A percentile compares a stretch with the other conserved stretches of the same genome.
Conservation (phyloP, 768 basidiomycete genomes). For the Collybiopsis confluens region DNA sequence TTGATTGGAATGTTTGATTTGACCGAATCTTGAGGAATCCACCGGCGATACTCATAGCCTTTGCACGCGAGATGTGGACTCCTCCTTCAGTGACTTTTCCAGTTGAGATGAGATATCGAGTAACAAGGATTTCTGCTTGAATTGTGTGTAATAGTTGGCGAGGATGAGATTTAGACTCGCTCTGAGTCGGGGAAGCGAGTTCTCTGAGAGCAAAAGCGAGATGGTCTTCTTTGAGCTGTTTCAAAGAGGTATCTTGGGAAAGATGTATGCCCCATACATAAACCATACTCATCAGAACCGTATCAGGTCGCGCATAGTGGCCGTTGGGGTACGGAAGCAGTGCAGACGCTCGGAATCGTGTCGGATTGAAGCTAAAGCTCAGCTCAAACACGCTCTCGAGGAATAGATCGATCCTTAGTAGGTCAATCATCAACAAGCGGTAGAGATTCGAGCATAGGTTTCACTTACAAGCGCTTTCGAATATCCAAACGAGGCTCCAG, state of each 20-base stretch:
- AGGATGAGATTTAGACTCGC: constrained; percentile 35
- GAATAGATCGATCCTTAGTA: too few species aligned
- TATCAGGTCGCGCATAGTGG: constrained; percentile 41
- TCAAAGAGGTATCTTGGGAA: neutral
- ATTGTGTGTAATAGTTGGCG: constrained; percentile 37
- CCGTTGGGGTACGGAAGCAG: constrained; percentile 47
- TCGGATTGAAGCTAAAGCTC: constrained; percentile 58
- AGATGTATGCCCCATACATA: constrained; percentile 53
- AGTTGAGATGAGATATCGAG: constrained; percentile 46
- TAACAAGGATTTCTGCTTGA: constrained; percentile 51
- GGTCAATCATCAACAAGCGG: too few species aligned
- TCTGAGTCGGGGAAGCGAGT: constrained; percentile 22
- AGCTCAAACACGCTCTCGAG: too few species aligned
- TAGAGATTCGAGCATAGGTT: too few species aligned
- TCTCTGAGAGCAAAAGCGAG: too few species aligned
- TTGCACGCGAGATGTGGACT: too few species aligned
- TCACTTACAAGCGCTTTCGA: too few species aligned
- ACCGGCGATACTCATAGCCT: constrained; percentile 28
- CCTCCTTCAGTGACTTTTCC: constrained; percentile 41
- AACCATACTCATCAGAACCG: constrained; percentile 43
- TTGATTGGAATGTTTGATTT: constrained; percentile 8
- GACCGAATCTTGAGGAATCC: neutral
- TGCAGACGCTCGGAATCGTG: constrained; percentile 42
- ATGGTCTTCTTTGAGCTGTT: neutral
- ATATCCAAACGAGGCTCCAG: too few species aligned